Percentiles rank a stretch among this genome's conserved stretches.
Conservation (phyloP, 169 alveolate genomes). For the Plasmodium falciparum region DNA sequence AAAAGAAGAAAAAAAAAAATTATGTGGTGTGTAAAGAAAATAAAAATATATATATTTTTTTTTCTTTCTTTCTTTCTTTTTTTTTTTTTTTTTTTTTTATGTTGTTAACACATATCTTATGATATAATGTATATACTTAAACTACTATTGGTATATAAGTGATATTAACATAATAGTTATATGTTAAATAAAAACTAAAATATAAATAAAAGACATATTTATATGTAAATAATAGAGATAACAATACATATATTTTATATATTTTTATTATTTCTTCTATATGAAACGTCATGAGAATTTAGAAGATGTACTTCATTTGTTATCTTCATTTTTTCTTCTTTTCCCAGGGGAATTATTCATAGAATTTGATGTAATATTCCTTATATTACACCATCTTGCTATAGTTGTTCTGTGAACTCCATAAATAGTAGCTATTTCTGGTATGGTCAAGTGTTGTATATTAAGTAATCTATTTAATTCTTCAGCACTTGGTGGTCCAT, state of each 20-base stretch:
- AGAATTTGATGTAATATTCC: constrained; percentile 62
- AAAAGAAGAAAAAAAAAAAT: no score
- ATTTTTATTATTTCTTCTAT: constrained; percentile 1
- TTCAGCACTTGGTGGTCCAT: constrained; percentile 76
- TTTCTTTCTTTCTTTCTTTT: no score
- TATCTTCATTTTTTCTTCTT: constrained; percentile 8
- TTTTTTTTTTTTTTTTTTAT: no score
- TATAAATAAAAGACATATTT: no score
- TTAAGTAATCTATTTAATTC: constrained; percentile 47
- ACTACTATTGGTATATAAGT: no score
- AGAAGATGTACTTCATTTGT: background rate
- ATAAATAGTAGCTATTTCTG: constrained; percentile 73
- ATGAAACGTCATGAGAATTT: background rate
- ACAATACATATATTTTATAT: background rate
- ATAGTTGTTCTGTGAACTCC: constrained; percentile 77
- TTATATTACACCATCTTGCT: constrained; percentile 73
- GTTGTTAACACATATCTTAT: no score
- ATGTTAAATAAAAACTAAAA: no score
- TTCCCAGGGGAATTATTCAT: constrained; percentile 21
- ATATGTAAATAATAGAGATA: background rate
- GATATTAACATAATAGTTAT: no score
- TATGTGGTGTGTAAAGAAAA: no score
- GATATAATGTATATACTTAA: no score
- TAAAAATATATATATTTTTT: no score
- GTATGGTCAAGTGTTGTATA: constrained; percentile 57